phyloP scores from a whole-genome alignment of 192 early-diverging fungal species.

The Spizellomyces punctatus region DNA sequence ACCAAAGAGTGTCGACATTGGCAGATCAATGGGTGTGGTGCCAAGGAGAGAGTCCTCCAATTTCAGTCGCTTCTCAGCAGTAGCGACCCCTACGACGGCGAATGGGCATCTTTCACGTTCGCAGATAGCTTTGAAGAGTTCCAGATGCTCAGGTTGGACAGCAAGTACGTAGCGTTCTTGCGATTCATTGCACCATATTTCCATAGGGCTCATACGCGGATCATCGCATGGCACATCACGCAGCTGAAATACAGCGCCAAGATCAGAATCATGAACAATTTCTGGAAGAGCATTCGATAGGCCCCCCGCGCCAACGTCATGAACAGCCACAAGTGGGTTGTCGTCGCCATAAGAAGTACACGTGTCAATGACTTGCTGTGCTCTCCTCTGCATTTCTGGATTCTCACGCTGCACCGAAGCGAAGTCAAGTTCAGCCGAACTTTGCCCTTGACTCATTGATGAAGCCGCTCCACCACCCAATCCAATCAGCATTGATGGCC shows the following conservation, averaged over 20 bases:
- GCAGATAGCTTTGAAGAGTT: slow-evolving; percentile 74
- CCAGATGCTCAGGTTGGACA: slow-evolving; percentile 68
- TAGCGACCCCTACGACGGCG: slow-evolving; percentile 88
- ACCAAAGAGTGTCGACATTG: slow-evolving; percentile 95
- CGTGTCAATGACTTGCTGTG: slow-evolving; percentile 94
- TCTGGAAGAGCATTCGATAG: slow-evolving; percentile 97
- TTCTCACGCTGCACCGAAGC: slow-evolving; percentile 99
- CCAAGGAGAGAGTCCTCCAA: slow-evolving; percentile 75
- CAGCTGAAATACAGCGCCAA: slow-evolving; percentile 90
- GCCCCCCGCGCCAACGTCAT: slow-evolving; percentile 99
- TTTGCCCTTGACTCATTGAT: slow-evolving; percentile 88
- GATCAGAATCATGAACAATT: slow-evolving; percentile 92
- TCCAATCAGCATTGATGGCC: slow-evolving; percentile 98
- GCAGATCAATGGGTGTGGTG: slow-evolving; percentile 83
- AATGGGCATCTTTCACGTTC: slow-evolving; percentile 89
- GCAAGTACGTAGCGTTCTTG: slow-evolving; percentile 99
- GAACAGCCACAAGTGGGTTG: slow-evolving; percentile 91
- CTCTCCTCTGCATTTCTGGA: slow-evolving; percentile 98
- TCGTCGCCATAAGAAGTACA: slow-evolving; percentile 80
- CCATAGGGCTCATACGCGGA: slow-evolving; percentile 97
- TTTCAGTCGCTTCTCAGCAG: slow-evolving; percentile 76
- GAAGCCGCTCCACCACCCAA: slow-evolving; percentile 98
- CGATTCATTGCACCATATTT: slow-evolving; percentile 99
- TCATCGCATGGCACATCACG: slow-evolving; percentile 92
- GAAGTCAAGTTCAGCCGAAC: slow-evolving; percentile 90